Conservation (phyloP, 768 basidiomycete genomes). For the Leccinum pellstonianum region DNA sequence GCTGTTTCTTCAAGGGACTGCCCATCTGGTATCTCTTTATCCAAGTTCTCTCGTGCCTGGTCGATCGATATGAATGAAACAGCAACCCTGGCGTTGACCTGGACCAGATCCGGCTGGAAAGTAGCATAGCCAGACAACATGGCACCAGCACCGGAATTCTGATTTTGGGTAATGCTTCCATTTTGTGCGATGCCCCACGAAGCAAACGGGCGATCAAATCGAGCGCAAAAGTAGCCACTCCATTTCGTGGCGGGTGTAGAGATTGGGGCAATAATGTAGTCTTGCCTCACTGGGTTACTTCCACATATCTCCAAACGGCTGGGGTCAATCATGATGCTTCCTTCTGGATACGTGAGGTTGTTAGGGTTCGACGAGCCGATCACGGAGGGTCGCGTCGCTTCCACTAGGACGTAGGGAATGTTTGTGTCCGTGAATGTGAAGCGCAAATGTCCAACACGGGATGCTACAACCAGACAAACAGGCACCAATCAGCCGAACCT, state of each 20-base stretch:
- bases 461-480: constrained; percentile 44
- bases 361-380: constrained; percentile 49
- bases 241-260: constrained; percentile 40
- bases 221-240: constrained; percentile 54
- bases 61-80: constrained; percentile 74
- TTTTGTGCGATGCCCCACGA: constrained; percentile 52
- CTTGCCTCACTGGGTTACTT: constrained; percentile 66
- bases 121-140: constrained; percentile 51
- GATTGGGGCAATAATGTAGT: constrained; percentile 62
- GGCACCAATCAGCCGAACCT: constrained; percentile 2
- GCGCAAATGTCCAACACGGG: constrained; percentile 70
- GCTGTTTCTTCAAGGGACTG: constrained; percentile 53
- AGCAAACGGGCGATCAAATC: constrained; percentile 48
- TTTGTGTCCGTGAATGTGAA: constrained; percentile 56
- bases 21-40: constrained; percentile 47
- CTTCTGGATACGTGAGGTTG: constrained; percentile 54
- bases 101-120: constrained; percentile 36
- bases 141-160: constrained; percentile 38
- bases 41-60: constrained; percentile 56
- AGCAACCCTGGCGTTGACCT: constrained; percentile 58
- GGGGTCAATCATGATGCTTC: constrained; percentile 47
- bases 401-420: constrained; percentile 60
- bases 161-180: constrained; percentile 34
- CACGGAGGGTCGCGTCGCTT: constrained; percentile 63
- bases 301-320: constrained; percentile 54